Percentiles rank a stretch among this genome's conserved stretches.
phyloP scores from a whole-genome alignment of 352 stramenopile genomes.

The Globisporangium uncinulatum region DNA sequence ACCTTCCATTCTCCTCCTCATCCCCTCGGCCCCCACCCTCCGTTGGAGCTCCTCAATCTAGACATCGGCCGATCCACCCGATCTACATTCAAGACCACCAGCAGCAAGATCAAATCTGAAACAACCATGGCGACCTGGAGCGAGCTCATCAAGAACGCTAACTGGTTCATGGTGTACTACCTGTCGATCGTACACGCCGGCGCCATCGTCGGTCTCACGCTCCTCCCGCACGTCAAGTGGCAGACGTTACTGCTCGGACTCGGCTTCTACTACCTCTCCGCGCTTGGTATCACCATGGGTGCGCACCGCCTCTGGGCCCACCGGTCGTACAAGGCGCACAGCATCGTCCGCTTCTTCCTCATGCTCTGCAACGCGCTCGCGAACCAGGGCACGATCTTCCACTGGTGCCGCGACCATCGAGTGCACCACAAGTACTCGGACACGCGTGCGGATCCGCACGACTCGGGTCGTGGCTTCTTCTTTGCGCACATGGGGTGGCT shows the following conservation, averaged over 20 bases:
- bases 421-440: constrained; percentile 99
- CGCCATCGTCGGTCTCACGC: constrained; percentile 75
- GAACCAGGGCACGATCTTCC: constrained; percentile 95
- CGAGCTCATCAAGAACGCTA: constrained; percentile 77
- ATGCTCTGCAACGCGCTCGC: constrained; percentile 99
- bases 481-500: constrained; percentile 99
- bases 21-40: too few relatives aligned
- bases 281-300: constrained; percentile 96
- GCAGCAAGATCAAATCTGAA: background rate
- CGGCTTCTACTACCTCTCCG: constrained; percentile 64
- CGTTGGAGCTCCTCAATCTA: too few relatives aligned
- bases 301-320: constrained; percentile 97
- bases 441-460: constrained; percentile 93
- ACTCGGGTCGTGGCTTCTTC: constrained; percentile 97
- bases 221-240: constrained; percentile 42
- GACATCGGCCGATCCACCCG: too few relatives aligned
- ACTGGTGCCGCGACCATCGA: constrained; percentile 98
- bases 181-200: constrained; percentile 91
- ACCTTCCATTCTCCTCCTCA: too few relatives aligned
- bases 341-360: constrained; percentile 89
- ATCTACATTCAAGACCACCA: too few relatives aligned
- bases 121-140: constrained; percentile 10
- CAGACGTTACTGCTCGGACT: constrained; percentile 57
- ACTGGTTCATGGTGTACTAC: constrained; percentile 99
- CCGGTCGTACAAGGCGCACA: constrained; percentile 93